These are phyloP conservation scores for Monascus purpureus DNA, from an alignment of 495 filamentous ascomycete species.

Conservation along the genomic window DNA sequence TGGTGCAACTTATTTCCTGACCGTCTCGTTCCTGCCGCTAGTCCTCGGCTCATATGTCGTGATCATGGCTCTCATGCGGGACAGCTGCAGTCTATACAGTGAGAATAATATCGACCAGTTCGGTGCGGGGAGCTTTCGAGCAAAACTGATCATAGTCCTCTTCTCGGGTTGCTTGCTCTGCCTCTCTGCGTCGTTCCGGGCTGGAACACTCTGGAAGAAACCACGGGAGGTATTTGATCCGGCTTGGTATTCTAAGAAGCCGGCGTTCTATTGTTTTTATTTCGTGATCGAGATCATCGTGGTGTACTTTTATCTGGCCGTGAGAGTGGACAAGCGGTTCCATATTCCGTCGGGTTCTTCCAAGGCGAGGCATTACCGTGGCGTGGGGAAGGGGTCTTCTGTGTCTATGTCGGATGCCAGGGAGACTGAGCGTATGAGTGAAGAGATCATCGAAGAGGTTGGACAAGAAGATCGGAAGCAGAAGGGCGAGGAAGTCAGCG, in stretches of 20 bases:
- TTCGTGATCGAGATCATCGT: slow-evolving; percentile 60
- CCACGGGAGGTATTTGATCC: slow-evolving; percentile 38
- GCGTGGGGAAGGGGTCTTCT: too few relatives aligned
- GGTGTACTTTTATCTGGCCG: slow-evolving; percentile 46
- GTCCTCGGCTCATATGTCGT: too few relatives aligned
- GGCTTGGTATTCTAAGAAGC: slow-evolving; percentile 52
- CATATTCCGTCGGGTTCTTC: slow-evolving; percentile 32
- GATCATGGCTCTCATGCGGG: too few relatives aligned
- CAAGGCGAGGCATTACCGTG: background rate
- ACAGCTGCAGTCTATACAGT: too few relatives aligned
- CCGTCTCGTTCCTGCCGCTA: slow-evolving; percentile 39
- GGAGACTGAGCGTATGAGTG: too few relatives aligned
- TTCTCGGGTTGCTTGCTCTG: slow-evolving; percentile 40
- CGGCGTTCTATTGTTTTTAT: slow-evolving; percentile 69
- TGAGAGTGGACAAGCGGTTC: slow-evolving; percentile 61
- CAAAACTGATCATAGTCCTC: slow-evolving; percentile 52
- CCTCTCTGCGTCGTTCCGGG: slow-evolving; percentile 57
- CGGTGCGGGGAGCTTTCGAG: slow-evolving; percentile 49
- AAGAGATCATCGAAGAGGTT: too few relatives aligned
- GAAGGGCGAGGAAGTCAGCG: too few relatives aligned
- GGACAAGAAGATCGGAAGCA: too few relatives aligned
- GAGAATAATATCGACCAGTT: slow-evolving; percentile 45
- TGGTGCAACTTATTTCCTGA: slow-evolving; percentile 48
- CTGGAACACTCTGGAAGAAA: slow-evolving; percentile 40
- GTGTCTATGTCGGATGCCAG: too few relatives aligned